These are phyloP conservation scores for Kazachstania sp. DNA, from an alignment of 1,139 yeast species.

Conservation along the genomic window DNA sequence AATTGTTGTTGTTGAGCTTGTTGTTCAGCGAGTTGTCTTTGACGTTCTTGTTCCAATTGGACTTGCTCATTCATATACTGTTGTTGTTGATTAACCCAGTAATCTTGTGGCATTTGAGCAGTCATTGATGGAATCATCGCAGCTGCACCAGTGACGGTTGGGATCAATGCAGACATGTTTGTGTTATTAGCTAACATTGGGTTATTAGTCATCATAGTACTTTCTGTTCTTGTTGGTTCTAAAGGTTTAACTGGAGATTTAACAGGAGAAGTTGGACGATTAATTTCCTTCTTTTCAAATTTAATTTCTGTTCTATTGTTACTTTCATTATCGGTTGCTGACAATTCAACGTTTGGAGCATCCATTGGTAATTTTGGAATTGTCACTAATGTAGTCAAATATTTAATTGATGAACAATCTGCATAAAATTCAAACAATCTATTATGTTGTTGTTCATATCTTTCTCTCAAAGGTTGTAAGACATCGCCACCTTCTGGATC, in stretches of 20 bases:
- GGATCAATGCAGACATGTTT: conserved; percentile 8
- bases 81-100: conserved; percentile 41
- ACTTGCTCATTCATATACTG: conserved; percentile 39
- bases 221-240: not conserved
- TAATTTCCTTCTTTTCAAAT: conserved; percentile 6
- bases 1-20: conserved; percentile 71
- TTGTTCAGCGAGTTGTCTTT: conserved; percentile 48
- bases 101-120: conserved; percentile 30
- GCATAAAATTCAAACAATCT: conserved; percentile 79
- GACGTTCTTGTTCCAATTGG: conserved; percentile 41
- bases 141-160: conserved; percentile 15
- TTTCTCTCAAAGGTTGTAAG: conserved; percentile 60
- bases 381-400: conserved; percentile 72
- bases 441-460: conserved; percentile 73
- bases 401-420: conserved; percentile 80
- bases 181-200: conserved; percentile 6
- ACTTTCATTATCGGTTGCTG: conserved; percentile 3
- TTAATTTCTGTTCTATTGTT: conserved; percentile 8
- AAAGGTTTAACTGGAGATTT: conserved; percentile 3
- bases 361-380: conserved; percentile 72
- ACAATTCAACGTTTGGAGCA: conserved; percentile 41
- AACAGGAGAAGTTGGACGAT: not conserved
- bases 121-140: conserved; percentile 12
- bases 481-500: conserved; percentile 52
- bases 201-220: conserved; percentile 1